Percentiles rank a stretch among this genome's conserved stretches.
Conservation (phyloP, 2,329 filamentous ascomycete genomes). For the Aspergillus arachidicola region DNA sequence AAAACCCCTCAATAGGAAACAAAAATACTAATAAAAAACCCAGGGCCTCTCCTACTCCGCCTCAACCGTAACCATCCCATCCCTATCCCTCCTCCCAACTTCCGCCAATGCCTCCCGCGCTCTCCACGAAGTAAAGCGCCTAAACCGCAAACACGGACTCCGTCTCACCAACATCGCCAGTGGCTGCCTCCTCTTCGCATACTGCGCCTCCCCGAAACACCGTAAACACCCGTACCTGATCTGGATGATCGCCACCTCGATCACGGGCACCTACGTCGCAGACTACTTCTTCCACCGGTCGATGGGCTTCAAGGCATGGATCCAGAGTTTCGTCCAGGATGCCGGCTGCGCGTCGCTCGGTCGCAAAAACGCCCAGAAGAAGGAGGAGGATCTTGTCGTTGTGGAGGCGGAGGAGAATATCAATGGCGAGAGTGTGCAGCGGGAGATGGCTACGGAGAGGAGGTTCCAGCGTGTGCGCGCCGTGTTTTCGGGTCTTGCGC, state of each 20-base stretch:
- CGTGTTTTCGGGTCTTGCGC: constrained; percentile 44
- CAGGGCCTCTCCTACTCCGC: constrained; percentile 89
- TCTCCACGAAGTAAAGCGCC: constrained; percentile 66
- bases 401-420: constrained; percentile 43
- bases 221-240: constrained; percentile 86
- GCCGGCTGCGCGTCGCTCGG: constrained; percentile 24
- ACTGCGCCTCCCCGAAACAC: constrained; percentile 71
- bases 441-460: constrained; percentile 47
- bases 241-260: constrained; percentile 72
- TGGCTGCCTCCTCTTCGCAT: constrained; percentile 75
- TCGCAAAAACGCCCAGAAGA: constrained; percentile 26
- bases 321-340: constrained; percentile 47
- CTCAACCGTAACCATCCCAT: constrained; percentile 74
- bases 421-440: constrained; percentile 50
- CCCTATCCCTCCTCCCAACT: constrained; percentile 78
- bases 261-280: constrained; percentile 54
- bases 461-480: constrained; percentile 41
- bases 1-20: neutral
- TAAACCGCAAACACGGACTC: constrained; percentile 67
- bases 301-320: constrained; percentile 49
- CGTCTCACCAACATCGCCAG: constrained; percentile 70
- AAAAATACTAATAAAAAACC: neutral
- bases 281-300: constrained; percentile 74
- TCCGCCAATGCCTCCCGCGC: constrained; percentile 71
- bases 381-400: constrained; percentile 42